These are phyloP conservation scores for Pelargonium hybrid DNA, from an alignment of 441 rosid species.

Conservation along the genomic window DNA sequence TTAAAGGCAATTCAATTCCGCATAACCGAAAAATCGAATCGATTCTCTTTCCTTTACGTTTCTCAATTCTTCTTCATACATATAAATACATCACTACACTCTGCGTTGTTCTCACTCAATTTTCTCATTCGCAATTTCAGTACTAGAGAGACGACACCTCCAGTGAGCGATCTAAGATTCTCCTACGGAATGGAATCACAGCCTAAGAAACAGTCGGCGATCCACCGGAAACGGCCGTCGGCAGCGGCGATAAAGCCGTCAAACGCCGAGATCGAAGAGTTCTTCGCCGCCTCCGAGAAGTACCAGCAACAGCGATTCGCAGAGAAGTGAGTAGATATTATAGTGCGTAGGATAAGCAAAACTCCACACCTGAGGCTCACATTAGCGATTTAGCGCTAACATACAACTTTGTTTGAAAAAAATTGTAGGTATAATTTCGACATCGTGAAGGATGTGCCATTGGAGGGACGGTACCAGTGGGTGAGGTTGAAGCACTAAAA, in stretches of 20 bases:
- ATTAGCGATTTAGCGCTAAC: not conserved
- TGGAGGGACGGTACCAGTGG: conserved; percentile 1
- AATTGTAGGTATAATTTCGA: not conserved
- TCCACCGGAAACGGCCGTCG: not conserved
- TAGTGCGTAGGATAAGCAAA: not conserved
- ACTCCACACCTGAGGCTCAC: not conserved
- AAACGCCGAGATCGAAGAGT: not conserved
- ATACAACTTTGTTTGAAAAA: not conserved
- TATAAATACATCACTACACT: not conserved
- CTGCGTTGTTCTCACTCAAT: not conserved
- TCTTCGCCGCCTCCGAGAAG: not conserved
- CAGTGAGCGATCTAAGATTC: not conserved
- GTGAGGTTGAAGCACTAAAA: not conserved
- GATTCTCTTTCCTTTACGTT: not conserved
- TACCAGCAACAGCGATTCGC: not conserved
- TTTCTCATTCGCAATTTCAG: not conserved
- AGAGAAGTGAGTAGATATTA: not conserved
- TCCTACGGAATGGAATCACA: not conserved
- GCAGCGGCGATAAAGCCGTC: not conserved
- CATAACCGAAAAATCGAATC: not conserved
- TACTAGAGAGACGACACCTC: not conserved
- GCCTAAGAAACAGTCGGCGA: not conserved
- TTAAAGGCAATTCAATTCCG: not conserved
- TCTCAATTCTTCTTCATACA: not conserved
- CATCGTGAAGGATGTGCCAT: not conserved